phyloP scores from a whole-genome alignment of 192 early-diverging fungal species.

The Diversispora eburnea region DNA sequence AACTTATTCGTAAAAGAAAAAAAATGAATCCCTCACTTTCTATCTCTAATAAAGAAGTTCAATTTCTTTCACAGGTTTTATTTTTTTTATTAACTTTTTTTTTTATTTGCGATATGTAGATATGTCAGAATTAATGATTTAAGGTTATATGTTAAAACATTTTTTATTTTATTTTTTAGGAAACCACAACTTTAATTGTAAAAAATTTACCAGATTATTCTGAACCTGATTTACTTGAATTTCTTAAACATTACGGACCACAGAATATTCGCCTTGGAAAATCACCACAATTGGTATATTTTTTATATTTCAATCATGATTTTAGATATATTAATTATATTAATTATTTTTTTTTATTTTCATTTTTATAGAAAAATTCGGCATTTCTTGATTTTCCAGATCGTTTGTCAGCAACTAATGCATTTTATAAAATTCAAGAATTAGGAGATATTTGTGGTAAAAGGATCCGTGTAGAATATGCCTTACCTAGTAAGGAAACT shows the following conservation, averaged over 20 bases:
- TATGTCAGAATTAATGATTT: background rate
- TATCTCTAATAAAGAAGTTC: constrained; percentile 6
- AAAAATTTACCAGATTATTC: constrained; percentile 23
- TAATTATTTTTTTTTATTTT: background rate
- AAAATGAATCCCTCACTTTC: constrained; percentile 14
- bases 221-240: constrained; percentile 13
- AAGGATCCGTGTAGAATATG: constrained; percentile 41
- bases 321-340: background rate
- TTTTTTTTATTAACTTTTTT: background rate
- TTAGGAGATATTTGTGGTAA: constrained; percentile 30
- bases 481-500: constrained; percentile 30
- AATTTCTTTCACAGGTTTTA: constrained; percentile 12
- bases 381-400: constrained; percentile 43
- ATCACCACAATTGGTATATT: constrained; percentile 5
- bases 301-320: background rate
- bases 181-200: constrained; percentile 25
- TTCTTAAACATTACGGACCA: constrained; percentile 21
- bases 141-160: background rate
- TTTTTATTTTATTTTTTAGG: background rate
- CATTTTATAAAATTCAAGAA: constrained; percentile 31
- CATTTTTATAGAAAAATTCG: constrained; percentile 31
- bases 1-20: too few species aligned
- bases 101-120: background rate
- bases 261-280: constrained; percentile 16
- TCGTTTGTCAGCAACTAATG: constrained; percentile 31